Evolutionary conservation across 257 asterid genomes (phyloP), one percentile per base, ranked within the genome.

Genomic region (Marsdenia floribunda): DNA sequence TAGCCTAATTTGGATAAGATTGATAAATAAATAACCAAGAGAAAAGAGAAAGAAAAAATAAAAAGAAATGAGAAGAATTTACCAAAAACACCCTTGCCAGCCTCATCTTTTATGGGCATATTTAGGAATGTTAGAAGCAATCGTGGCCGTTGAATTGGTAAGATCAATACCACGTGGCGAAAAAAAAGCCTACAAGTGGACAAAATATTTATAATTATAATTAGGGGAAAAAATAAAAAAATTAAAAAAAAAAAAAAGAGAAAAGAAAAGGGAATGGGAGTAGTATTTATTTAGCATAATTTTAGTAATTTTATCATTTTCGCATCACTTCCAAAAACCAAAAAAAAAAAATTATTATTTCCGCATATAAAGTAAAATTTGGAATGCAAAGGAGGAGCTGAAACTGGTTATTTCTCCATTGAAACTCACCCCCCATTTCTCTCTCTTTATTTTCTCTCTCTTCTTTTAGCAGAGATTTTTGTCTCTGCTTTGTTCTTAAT

Each of bases 351-450:
- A 6, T 42, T 42, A n/a, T 42, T 21, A 8, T 69, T 22, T 42
- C 8, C 12, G 5, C 10, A 5, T 22, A 44, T 44, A 44, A 47
- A 64, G 2, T 64, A 70, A 70, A 50, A 50, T 24, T 5, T 22
- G 14, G 22, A 46, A 69, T 22, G 46, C 37, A 69, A 15, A 2
- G 59, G 22, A 53, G 52, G 22, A 47, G 40, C 40, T n/a, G 10
- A 22, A 69, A 80, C 84, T 79, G 86, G 88, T 80, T 76, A 77
- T 74, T 80, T 82, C 81, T 72, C 75, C 77, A 72, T 72, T 73
- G 71, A 63, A 78, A 61, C 49, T 22, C 65, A 33, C 52, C 68
- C 68, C 66, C 35, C 73, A 71, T 75, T 81, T 84, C 79, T 70
- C 14, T 33, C 19, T 42, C 50, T 57, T 70, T 76, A 29, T 68